Percentiles rank a stretch among this genome's conserved stretches.
Evolutionary conservation across 129 eudicot genomes (phyloP).

Genomic region (Flaveria sonorensis): DNA sequence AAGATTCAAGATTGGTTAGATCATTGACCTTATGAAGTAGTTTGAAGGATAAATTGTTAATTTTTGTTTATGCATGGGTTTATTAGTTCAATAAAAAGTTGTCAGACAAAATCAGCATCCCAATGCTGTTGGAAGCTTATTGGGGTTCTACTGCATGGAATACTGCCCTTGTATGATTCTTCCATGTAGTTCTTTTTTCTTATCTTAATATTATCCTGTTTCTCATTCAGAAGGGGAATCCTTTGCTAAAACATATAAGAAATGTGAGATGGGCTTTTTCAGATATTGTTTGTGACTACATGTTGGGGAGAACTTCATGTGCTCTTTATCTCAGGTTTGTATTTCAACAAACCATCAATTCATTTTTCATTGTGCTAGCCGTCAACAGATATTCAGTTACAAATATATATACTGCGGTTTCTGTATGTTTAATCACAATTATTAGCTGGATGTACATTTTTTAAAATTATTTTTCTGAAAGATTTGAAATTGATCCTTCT

Average conservation of each 20-base stretch:
- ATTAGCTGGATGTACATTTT: background rate
- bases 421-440: background rate
- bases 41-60: constrained; percentile 2
- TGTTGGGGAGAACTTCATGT: constrained; percentile 79
- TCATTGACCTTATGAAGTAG: constrained; percentile 9
- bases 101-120: background rate
- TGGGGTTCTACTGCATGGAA: background rate
- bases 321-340: constrained; percentile 93
- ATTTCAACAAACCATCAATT: constrained; percentile 4
- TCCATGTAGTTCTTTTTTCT: background rate
- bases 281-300: constrained; percentile 79
- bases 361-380: background rate
- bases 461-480: background rate
- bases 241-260: constrained; percentile 90
- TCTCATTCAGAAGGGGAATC: constrained; percentile 85
- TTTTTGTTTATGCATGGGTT: background rate
- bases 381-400: background rate
- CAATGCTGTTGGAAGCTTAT: background rate
- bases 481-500: background rate
- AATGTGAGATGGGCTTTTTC: constrained; percentile 90
- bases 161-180: background rate
- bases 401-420: background rate
- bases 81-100: background rate
- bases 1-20: background rate
- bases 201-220: background rate